Base-by-base conservation (phyloP, 2,329 filamentous ascomycete species). In the Zelopaecilomyces penicillatus region DNA sequence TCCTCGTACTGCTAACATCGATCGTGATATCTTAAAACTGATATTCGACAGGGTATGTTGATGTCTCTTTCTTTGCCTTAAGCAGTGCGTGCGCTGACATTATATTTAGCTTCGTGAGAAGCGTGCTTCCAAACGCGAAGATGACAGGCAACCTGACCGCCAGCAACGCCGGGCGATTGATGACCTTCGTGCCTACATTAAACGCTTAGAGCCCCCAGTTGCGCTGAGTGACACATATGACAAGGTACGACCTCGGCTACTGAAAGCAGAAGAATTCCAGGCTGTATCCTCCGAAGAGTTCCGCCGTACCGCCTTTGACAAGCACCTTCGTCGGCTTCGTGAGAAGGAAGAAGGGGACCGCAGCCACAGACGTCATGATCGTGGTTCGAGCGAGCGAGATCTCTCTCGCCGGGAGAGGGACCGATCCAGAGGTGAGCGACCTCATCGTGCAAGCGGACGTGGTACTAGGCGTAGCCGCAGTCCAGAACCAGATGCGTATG, bases 401-500 rank as follows among this genome's bases (percentile, higher is more conserved):
- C 52, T 64, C 52, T 66, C 83, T 54, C 78, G 85, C 54, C 79
- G 84, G 57, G 81, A 80, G 37, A 73, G 75, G 57, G 80, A 77
- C 36, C 63, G 69, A 53, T 71, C 69, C 42, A 69, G 73, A 65
- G 75, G 76, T 70, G 80, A 83, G 66, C 73, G 78, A 68, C 73
- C 76, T 66, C 77, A 82, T 64, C 78, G 79, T 53, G 69, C 70
- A 58, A 69, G 71, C 54, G 71, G 68, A 53, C 76, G 78, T 57
- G 66, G 71, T 58, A 66, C 68, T 54, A 73, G 87, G 55, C 78
- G 80, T 55, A 94, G 87, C 60, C 87, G 89, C 57, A 90, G 85
- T 55, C 90, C 89, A n/a, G 93, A 97, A 65, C 79, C 80, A 47
- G 90, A 98, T 67, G 80, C 87, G 19, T 98, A 98, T 65, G 93